Conservation (phyloP, 768 basidiomycete species). For the Gloeophyllum trabeum region DNA sequence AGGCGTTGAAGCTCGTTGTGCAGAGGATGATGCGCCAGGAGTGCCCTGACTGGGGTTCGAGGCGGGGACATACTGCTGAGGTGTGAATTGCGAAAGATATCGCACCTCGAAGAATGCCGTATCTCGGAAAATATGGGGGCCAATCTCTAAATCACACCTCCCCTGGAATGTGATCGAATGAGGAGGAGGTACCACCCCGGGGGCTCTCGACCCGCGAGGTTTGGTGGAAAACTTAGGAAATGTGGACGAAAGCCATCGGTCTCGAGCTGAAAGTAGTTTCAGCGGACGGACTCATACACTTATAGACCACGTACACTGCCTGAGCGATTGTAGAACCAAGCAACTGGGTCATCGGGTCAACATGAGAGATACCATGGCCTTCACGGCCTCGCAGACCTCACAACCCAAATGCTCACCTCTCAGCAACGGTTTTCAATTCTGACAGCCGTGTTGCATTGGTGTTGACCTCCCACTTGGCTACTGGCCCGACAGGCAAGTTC, state of each 20-base stretch:
- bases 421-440: conserved; percentile 36
- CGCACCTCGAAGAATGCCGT: conserved; percentile 67
- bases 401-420: conserved; percentile 34
- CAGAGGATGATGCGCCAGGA: conserved; percentile 1
- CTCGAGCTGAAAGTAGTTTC: conserved; percentile 38
- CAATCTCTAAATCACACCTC: conserved; percentile 60
- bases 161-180: conserved; percentile 58
- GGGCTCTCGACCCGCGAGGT: conserved; percentile 44
- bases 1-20: conserved; percentile 22
- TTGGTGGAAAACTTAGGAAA: conserved; percentile 69
- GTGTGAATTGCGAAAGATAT: conserved; percentile 34
- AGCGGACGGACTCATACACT: conserved; percentile 4
- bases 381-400: not conserved
- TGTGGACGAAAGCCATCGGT: conserved; percentile 51
- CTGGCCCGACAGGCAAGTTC: conserved; percentile 51
- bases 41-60: conserved; percentile 5
- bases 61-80: conserved; percentile 12
- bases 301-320: conserved; percentile 41
- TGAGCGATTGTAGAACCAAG: conserved; percentile 54
- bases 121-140: conserved; percentile 61
- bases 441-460: conserved; percentile 27
- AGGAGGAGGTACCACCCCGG: conserved; percentile 43
- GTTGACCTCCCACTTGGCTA: conserved; percentile 50
- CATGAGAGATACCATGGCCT: conserved; percentile 5
- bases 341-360: conserved; percentile 30